Conservation (phyloP, 768 basidiomycete species). For the Boletellus sp. region DNA sequence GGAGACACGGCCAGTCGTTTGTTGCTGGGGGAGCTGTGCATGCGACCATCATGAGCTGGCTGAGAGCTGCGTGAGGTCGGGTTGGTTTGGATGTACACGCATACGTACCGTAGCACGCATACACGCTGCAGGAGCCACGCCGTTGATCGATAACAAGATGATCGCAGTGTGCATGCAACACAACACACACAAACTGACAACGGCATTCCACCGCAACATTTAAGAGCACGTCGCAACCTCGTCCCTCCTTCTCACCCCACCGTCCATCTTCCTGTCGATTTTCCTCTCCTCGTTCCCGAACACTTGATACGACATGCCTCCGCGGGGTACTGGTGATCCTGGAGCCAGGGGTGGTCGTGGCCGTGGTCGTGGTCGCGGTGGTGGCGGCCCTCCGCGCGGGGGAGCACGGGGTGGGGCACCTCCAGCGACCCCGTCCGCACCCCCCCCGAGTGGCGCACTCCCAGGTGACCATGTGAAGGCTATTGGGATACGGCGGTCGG, state of each 20-base stretch:
- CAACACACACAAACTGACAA: slow-evolving; percentile 28
- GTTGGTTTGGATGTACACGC: slow-evolving; percentile 12
- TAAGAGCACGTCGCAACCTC: slow-evolving; percentile 16
- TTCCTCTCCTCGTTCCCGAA: background rate
- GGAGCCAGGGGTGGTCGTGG: slow-evolving; percentile 22
- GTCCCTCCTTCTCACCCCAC: slow-evolving; percentile 11
- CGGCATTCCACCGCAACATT: background rate
- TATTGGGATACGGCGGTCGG: slow-evolving; percentile 67
- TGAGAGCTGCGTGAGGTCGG: slow-evolving; percentile 30
- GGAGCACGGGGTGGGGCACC: slow-evolving; percentile 20
- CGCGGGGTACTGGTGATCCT: slow-evolving; percentile 29
- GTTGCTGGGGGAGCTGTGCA: slow-evolving; percentile 50
- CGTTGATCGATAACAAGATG: slow-evolving; percentile 22
- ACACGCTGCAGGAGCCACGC: background rate
- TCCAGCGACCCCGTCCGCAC: slow-evolving; percentile 17
- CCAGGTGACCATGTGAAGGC: slow-evolving; percentile 41
- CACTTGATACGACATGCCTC: slow-evolving; percentile 35
- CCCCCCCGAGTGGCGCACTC: slow-evolving; percentile 33
- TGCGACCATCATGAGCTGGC: slow-evolving; percentile 60
- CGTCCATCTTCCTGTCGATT: slow-evolving; percentile 14
- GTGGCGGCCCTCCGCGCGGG: slow-evolving; percentile 31
- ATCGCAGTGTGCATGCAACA: slow-evolving; percentile 8
- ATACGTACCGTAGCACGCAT: background rate
- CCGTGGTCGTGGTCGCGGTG: slow-evolving; percentile 20
- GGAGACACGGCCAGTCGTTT: slow-evolving; percentile 62